Evolutionary conservation across 2,329 filamentous ascomycete species (phyloP), one percentile per base, ranked within the genome.

Genomic region (Aspergillus alliaceus): DNA sequence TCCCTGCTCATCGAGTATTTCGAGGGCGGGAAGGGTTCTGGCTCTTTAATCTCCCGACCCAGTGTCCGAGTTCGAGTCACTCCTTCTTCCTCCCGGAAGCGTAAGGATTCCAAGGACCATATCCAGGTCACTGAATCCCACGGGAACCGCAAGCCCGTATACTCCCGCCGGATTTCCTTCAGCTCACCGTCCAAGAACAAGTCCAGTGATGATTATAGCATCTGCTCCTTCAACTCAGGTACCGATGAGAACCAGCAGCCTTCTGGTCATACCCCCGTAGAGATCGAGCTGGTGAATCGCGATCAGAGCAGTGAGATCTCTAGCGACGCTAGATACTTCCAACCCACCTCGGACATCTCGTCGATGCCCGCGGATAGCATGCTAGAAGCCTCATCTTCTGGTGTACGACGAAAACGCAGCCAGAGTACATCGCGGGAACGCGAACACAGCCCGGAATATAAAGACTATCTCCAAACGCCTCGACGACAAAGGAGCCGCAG

Each of bases 1-100:
- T 96, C 91, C 56, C 82, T 97, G 64, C 82, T 97, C 67, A 97
- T 97, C 69, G 93, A 97, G 77, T 96, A 96, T 76, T 97, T 96
- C 69, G 93, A 96, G 77, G 90, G 87, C 64, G 86, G 88, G 61
- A 93, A 84, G 56, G 81, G 67, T 51, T 81, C 66, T 80, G 81
- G 66, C 56, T 66, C 69, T 68, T 78, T 80, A 32, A 84, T 86
- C 66, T 88, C 89, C 66, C 87, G 90, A 66, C 92, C 93, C 12
- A 96, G 91, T 72, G 91, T 97, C 53, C 80, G 88, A 65, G 88
- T 91, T 53, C 84, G 87, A 65, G 84, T 96, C 60, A 96, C 91
- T 14, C 93, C 93, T 14, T 91, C 90, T 37, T 82, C 82, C 24
- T 79, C 77, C 63, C 83, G 80, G 72, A 86, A 81, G 69, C 77